phyloP scores from a whole-genome alignment of 2,329 filamentous ascomycete genomes.

The Aspergillus quadrilineatus region DNA sequence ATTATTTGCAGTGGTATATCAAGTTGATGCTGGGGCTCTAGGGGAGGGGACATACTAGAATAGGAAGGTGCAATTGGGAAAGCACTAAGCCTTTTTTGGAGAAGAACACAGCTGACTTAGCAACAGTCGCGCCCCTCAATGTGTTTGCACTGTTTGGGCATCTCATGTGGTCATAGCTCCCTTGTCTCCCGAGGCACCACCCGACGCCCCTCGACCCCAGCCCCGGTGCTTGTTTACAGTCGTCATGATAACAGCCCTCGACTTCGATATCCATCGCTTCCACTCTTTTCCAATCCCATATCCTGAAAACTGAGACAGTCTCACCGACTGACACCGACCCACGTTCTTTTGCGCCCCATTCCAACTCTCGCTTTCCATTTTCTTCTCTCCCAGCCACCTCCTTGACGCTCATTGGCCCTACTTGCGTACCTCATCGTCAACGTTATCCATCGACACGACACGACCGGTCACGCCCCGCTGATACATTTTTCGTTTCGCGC shows the following conservation, averaged over 20 bases:
- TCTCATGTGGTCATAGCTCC: constrained; percentile 6
- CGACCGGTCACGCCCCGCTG: not conserved
- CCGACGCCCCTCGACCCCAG: not conserved
- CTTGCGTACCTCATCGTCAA: constrained; percentile 3
- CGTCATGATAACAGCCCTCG: not conserved
- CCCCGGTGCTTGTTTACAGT: constrained; percentile 3
- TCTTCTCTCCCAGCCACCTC: constrained; percentile 14
- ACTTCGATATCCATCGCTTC: not conserved
- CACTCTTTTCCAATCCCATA: constrained; percentile 1
- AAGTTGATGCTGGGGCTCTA: not conserved
- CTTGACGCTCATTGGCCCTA: constrained; percentile 12
- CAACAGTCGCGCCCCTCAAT: not conserved
- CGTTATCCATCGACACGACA: constrained; percentile 2
- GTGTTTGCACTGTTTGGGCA: constrained; percentile 17
- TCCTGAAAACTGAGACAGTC: not conserved
- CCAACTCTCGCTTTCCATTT: not conserved
- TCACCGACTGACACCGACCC: constrained; percentile 1
- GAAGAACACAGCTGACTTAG: not conserved
- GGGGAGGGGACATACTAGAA: not conserved
- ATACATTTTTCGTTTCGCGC: constrained; percentile 1
- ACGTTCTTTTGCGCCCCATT: constrained; percentile 2
- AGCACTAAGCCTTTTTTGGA: not conserved
- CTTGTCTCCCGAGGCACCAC: constrained; percentile 1
- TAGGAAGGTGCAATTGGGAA: not conserved
- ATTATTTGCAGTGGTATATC: not conserved